Evolutionary conservation across 2,329 filamentous ascomycete species (phyloP), one percentile per base, ranked within the genome.

Genomic region (Colletotrichum spaethianum): DNA sequence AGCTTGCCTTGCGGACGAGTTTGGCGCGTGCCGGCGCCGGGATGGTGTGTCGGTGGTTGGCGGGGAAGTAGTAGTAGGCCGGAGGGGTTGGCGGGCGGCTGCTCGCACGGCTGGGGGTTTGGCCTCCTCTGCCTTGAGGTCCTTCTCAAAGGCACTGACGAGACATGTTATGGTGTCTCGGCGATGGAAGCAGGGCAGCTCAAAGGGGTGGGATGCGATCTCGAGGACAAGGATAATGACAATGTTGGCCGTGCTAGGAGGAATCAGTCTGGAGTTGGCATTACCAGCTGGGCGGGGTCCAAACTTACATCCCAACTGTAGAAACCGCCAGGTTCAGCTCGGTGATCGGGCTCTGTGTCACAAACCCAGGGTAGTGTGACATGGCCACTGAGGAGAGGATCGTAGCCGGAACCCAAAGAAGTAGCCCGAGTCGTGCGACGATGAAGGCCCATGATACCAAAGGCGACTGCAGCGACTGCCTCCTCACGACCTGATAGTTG

Each of bases 361-460:
- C 74, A 4, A 79, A 74, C 67, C 8, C 73, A 63, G 38, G 62
- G 9, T 60, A 66, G 76, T 65, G 18, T 3, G 77, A 75, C 9
- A 80, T 76, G 4, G 76, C 76, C 3, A 79, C 74, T 4, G 78
- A 71, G 5, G 72, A 72, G 14, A 74, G 73, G 7, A 81, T 74
- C 8, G 78, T 62, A 0, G 79, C 74, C 0, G 77, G 74, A 0
- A 74, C 59, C 81, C 81, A 83, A 11, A 79, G 66, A 0, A 77
- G 73, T 1, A 76, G 56, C 0, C 76, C 76, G 20, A 80, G 75
- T 0, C 79, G 76, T 0, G 78, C 77, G 4, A 79, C 63, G 31
- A 82, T 75, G 53, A 78, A 71, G 40, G 77, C 75, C 68, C 76
- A 78, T 9, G 80, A 78, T 44, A 82, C 79, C 9, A 82, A 74